Base-by-base conservation (phyloP, 2,329 filamentous ascomycete species). In the Dissoconium aciculare region DNA sequence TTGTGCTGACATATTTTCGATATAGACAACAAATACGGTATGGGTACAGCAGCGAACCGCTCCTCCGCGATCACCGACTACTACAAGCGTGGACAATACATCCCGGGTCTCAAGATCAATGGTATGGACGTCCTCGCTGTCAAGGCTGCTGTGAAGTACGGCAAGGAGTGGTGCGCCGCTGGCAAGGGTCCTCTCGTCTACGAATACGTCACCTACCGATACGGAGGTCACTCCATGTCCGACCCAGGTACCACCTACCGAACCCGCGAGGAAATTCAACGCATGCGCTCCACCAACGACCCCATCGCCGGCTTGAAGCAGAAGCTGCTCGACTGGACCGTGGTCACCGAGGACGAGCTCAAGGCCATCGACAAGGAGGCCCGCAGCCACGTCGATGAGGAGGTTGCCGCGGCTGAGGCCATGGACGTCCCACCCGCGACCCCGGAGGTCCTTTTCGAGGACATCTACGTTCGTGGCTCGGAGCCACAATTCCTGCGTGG, bases 61-160 rank as follows among this genome's bases (percentile, higher is more conserved):
- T 85, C 89, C 39, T 87, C 89, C 38, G 89, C 89, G 50, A 66
- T 94, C 56, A 95, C 89, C 59, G 89, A 98, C 62, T 98, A 98
- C 77, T 95, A 98, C 75, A 95, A 95, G 78, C 87, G 89, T 64
- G 89, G 89, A 46, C 89, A 98, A 67, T 98, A 95, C 70, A 98
- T 98, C 47, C 87, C 89, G 35, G 89, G 89, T 66, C 74, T 98
- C 51, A 98, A 98, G 74, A 83, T 98, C 61, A 98, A 98, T 66
- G 89, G 83, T 55, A 98, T 98, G 89, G 89, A 98, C 57, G 84
- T 93, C 50, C 79, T 98, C 41, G 87, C 89, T 42, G 87, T 94
- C 59, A 93, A 93, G 72, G 84, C 87, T 31, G 89, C 89, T 43
- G 84, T 93, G 51, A 69, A 87, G 63, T 85, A 93, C 66, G 84